Conservation (phyloP, 1,284 basidiomycete species). For the Bjerkandera adusta region DNA sequence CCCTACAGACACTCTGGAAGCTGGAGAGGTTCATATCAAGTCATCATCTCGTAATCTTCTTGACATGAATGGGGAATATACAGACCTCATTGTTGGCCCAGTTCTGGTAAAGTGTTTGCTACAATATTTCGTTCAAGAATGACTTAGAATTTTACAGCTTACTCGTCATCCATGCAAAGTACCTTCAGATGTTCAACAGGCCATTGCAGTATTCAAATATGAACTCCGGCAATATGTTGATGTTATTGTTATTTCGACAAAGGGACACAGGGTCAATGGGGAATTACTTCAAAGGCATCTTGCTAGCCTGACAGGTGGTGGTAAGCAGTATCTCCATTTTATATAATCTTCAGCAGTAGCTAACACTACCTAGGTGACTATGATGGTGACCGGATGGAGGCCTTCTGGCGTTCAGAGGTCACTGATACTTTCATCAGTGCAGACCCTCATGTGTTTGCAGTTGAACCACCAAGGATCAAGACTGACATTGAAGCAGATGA, state of each 20-base stretch:
- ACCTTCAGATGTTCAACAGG: slow-evolving; percentile 40
- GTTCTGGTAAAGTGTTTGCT: slow-evolving; percentile 33
- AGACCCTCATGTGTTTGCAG: slow-evolving; percentile 40
- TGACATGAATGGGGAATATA: slow-evolving; percentile 25
- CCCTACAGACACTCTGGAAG: slow-evolving; percentile 33
- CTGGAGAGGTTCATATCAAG: slow-evolving; percentile 39
- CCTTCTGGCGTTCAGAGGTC: slow-evolving; percentile 40
- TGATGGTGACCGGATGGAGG: slow-evolving; percentile 41
- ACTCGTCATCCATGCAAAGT: slow-evolving; percentile 47
- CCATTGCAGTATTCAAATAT: slow-evolving; percentile 35
- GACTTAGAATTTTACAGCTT: slow-evolving; percentile 26
- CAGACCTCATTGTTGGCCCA: slow-evolving; percentile 36
- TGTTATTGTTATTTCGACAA: slow-evolving; percentile 41
- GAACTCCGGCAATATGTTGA: slow-evolving; percentile 34
- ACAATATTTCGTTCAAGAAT: not conserved
- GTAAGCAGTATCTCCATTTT: slow-evolving; percentile 21
- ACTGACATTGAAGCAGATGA: too few relatives aligned
- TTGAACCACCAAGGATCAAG: slow-evolving; percentile 41
- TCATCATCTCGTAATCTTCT: slow-evolving; percentile 28
- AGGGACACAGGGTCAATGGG: slow-evolving; percentile 26
- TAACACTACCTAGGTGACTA: slow-evolving; percentile 37
- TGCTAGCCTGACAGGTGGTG: slow-evolving; percentile 41
- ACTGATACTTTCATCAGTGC: slow-evolving; percentile 52
- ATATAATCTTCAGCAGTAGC: not conserved
- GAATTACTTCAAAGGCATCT: slow-evolving; percentile 29